These are phyloP conservation scores for Sarocladium oryzae DNA, from an alignment of 2,329 filamentous ascomycete genomes.

Conservation along the genomic window DNA sequence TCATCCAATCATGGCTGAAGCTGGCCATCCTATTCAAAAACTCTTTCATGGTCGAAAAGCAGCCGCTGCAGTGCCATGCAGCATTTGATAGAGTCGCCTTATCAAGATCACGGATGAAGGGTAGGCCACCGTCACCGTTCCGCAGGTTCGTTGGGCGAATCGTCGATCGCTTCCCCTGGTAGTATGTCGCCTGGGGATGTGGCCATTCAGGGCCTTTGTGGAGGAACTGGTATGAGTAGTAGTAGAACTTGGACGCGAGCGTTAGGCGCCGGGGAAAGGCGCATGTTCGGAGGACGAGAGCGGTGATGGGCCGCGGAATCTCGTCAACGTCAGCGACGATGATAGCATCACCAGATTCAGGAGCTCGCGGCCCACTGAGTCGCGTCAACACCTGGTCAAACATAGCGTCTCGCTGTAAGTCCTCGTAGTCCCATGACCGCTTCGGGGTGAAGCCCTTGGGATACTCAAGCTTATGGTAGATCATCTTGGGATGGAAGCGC, in stretches of 20 bases:
- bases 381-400: constrained; percentile 48
- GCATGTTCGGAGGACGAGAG: constrained; percentile 43
- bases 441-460: constrained; percentile 31
- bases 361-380: constrained; percentile 34
- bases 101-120: constrained; percentile 32
- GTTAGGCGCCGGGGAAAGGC: constrained; percentile 46
- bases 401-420: constrained; percentile 49
- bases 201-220: constrained; percentile 37
- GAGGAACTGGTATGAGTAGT: constrained; percentile 51
- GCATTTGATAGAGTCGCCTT: constrained; percentile 41
- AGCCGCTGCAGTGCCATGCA: constrained; percentile 57
- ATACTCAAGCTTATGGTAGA: constrained; percentile 48
- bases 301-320: constrained; percentile 45
- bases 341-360: constrained; percentile 46
- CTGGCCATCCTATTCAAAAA: constrained; percentile 49
- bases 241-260: constrained; percentile 46
- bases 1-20: constrained; percentile 50
- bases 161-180: constrained; percentile 33
- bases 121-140: constrained; percentile 35
- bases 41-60: constrained; percentile 50
- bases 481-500: constrained; percentile 52
- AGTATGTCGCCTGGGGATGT: constrained; percentile 55
- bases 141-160: constrained; percentile 48
- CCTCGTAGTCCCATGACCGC: constrained; percentile 44
- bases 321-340: constrained; percentile 57